Conservation (phyloP, 345 rosid species). For the Sisymbrium altissimum region DNA sequence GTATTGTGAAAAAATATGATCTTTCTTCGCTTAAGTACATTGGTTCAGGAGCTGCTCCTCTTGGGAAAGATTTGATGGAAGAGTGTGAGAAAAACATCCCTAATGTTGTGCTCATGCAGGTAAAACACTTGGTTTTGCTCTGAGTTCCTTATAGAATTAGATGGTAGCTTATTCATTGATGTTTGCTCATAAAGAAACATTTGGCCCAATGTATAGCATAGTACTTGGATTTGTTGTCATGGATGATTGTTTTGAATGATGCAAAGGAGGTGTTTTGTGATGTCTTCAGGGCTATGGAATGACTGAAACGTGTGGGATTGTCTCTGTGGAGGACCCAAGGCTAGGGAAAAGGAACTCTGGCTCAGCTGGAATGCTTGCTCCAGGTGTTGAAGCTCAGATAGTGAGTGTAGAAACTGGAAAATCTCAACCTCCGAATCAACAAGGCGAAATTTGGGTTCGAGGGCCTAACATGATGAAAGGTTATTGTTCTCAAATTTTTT, state of each 20-base stretch:
- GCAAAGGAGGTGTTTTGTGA: slow-evolving; percentile 1
- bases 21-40: slow-evolving; percentile 64
- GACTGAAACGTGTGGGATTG: slow-evolving; percentile 76
- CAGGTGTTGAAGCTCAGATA: slow-evolving; percentile 77
- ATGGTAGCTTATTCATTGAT: not conserved
- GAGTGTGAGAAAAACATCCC: slow-evolving; percentile 68
- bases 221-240: not conserved
- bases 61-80: slow-evolving; percentile 84
- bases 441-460: slow-evolving; percentile 86
- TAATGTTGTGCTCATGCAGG: slow-evolving; percentile 56
- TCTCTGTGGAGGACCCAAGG: slow-evolving; percentile 56
- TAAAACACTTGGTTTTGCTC: slow-evolving; percentile 13
- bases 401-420: slow-evolving; percentile 54
- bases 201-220: not conserved
- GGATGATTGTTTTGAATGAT: slow-evolving; percentile 1
- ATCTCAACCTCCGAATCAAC: slow-evolving; percentile 72
- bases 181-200: too few species aligned
- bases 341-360: slow-evolving; percentile 51
- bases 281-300: slow-evolving; percentile 80
- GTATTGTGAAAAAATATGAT: slow-evolving; percentile 51
- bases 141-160: not conserved
- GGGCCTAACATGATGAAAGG: slow-evolving; percentile 95
- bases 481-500: slow-evolving; percentile 11
- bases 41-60: slow-evolving; percentile 88
- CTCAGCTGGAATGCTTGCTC: slow-evolving; percentile 63